These are phyloP conservation scores for Mucor piriformis DNA, from an alignment of 371 early-diverging fungal genomes.

Conservation along the genomic window DNA sequence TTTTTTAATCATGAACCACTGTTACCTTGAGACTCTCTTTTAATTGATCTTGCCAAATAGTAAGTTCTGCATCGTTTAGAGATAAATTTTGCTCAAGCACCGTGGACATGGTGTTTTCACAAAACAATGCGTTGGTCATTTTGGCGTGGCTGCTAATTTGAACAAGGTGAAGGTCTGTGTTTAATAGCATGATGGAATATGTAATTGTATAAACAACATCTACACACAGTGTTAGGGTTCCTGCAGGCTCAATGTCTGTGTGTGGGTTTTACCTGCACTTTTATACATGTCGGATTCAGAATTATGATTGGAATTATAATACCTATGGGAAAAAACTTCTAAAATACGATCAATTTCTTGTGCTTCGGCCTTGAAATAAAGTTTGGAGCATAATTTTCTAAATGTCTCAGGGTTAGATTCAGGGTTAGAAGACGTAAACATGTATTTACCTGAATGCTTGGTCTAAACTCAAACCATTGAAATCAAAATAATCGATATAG, in stretches of 20 bases:
- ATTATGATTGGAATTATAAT: constrained; percentile 72
- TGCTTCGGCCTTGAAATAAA: constrained; percentile 82
- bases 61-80: neutral
- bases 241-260: too few species aligned
- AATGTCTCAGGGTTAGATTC: neutral
- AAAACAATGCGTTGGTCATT: constrained; percentile 56
- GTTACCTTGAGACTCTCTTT: constrained; percentile 5
- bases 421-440: too few species aligned
- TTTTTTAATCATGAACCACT: too few species aligned
- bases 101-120: constrained; percentile 54
- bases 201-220: constrained; percentile 81
- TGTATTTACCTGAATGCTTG: constrained; percentile 64
- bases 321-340: constrained; percentile 73
- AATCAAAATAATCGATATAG: constrained; percentile 79
- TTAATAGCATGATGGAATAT: constrained; percentile 85
- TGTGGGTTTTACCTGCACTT: constrained; percentile 43
- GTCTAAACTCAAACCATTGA: constrained; percentile 65
- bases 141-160: constrained; percentile 47
- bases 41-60: neutral
- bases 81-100: constrained; percentile 35
- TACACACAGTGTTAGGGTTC: too few species aligned
- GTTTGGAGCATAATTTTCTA: constrained; percentile 61
- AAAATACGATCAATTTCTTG: constrained; percentile 88
- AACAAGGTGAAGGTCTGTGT: constrained; percentile 88
- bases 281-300: constrained; percentile 41